Conservation (phyloP, 1,284 basidiomycete genomes). For the Pseudozyma tsukubaensis region DNA sequence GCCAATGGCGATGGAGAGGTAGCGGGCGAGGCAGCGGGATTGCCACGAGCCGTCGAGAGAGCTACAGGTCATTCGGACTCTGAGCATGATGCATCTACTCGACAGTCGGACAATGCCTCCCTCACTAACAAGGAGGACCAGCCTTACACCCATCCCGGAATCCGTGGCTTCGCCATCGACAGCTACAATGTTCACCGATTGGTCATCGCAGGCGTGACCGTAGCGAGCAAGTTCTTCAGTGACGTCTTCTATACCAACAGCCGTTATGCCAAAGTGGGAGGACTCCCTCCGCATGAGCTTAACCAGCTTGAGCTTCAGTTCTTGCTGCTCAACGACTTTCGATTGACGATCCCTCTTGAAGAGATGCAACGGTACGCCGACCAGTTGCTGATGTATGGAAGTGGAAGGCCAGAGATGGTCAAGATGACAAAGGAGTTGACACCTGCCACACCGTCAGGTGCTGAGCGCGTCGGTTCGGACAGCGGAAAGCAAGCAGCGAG, state of each 20-base stretch:
- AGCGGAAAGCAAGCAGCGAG: neutral
- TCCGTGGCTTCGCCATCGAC: constrained; percentile 88
- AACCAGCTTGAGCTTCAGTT: constrained; percentile 98
- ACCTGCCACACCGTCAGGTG: neutral
- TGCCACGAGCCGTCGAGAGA: constrained; percentile 44
- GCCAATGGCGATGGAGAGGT: constrained; percentile 45
- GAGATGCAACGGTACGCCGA: constrained; percentile 97
- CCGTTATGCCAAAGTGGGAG: constrained; percentile 96
- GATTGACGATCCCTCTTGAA: constrained; percentile 83
- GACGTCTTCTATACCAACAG: constrained; percentile 99
- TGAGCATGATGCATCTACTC: neutral
- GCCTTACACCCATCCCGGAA: constrained; percentile 51
- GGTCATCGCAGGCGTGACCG: constrained; percentile 96
- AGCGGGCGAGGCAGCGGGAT: constrained; percentile 51
- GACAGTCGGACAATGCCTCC: constrained; percentile 17
- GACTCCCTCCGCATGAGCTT: constrained; percentile 90
- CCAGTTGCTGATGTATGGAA: constrained; percentile 76
- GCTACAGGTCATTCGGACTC: constrained; percentile 18
- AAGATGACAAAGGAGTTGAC: constrained; percentile 27
- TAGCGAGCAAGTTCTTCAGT: constrained; percentile 97
- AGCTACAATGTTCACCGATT: constrained; percentile 95
- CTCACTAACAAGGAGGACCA: constrained; percentile 7
- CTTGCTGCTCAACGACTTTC: constrained; percentile 93
- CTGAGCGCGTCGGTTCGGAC: neutral
- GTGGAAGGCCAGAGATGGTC: constrained; percentile 40